Conservation (phyloP, 169 alveolate species). For the Babesia divergens region DNA sequence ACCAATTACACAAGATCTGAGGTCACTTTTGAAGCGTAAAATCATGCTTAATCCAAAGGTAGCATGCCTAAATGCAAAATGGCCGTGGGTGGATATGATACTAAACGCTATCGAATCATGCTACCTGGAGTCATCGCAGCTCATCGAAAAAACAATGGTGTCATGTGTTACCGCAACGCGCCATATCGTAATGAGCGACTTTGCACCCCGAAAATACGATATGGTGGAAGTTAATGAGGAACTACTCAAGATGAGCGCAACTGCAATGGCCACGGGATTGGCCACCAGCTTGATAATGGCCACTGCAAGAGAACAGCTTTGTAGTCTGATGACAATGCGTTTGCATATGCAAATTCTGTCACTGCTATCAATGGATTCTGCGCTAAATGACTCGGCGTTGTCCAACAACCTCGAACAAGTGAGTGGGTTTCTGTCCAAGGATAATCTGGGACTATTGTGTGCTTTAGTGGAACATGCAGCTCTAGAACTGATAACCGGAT, state of each 20-base stretch:
- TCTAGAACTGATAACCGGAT: constrained; percentile 69
- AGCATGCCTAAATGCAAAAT: constrained; percentile 8
- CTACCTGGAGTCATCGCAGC: constrained; percentile 37
- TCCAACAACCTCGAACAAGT: constrained; percentile 32
- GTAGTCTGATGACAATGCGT: constrained; percentile 5
- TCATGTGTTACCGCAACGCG: constrained; percentile 43
- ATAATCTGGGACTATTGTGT: constrained; percentile 71
- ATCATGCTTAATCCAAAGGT: constrained; percentile 53
- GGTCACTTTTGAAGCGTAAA: constrained; percentile 45
- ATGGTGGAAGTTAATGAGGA: constrained; percentile 31
- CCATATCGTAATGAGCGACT: constrained; percentile 33
- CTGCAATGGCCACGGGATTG: constrained; percentile 64
- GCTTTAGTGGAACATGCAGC: constrained; percentile 76
- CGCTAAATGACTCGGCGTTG: constrained; percentile 1
- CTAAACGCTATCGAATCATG: constrained; percentile 53
- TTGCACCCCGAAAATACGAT: constrained; percentile 18
- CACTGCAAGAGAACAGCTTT: constrained; percentile 12
- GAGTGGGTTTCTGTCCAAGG: constrained; percentile 65
- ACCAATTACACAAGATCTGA: constrained; percentile 47
- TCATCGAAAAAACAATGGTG: constrained; percentile 47
- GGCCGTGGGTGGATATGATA: constrained; percentile 45
- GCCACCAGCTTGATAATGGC: constrained; percentile 59
- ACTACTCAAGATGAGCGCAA: constrained; percentile 28
- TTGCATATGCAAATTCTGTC: constrained; percentile 30
- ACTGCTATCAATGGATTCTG: constrained; percentile 19